Conservation (phyloP, 441 rosid genomes). For the Mallotus japonicus region DNA sequence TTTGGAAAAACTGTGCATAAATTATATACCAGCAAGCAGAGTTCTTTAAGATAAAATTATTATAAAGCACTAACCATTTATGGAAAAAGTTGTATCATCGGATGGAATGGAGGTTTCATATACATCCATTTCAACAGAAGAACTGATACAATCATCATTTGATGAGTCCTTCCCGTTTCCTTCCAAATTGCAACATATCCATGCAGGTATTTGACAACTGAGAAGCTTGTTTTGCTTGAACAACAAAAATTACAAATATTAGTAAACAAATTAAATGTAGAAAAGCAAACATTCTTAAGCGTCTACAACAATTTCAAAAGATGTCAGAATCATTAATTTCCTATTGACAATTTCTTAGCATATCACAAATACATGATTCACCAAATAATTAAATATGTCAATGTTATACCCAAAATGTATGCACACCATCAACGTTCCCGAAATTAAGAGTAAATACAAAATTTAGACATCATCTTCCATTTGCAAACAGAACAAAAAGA, state of each 20-base stretch:
- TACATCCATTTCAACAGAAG: conserved; percentile 87
- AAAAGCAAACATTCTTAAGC: conserved; percentile 10
- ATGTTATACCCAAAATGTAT: not conserved
- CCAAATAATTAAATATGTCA: not conserved
- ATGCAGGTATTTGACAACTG: conserved; percentile 69
- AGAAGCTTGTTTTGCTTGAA: conserved; percentile 78
- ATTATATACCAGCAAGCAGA: not conserved
- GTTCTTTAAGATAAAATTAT: conserved; percentile 4
- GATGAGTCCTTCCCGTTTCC: conserved; percentile 58
- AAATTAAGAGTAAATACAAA: conserved; percentile 4
- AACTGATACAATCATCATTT: conserved; percentile 51
- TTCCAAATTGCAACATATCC: conserved; percentile 77
- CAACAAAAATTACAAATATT: conserved; percentile 24
- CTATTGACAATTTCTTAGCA: not conserved
- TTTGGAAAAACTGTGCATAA: not conserved
- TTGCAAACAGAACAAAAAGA: not conserved
- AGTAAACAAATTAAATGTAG: conserved; percentile 18
- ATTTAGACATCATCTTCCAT: conserved; percentile 7
- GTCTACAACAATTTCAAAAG: conserved; percentile 3
- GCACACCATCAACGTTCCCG: not conserved
- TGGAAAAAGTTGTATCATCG: conserved; percentile 34
- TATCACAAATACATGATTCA: not conserved
- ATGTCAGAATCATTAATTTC: conserved; percentile 1
- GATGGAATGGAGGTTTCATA: conserved; percentile 49
- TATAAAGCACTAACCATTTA: conserved; percentile 44